Percentiles rank a stretch among this genome's conserved stretches.
phyloP scores from a whole-genome alignment of 73 alveolate genomes.

The Stentor coeruleus region DNA sequence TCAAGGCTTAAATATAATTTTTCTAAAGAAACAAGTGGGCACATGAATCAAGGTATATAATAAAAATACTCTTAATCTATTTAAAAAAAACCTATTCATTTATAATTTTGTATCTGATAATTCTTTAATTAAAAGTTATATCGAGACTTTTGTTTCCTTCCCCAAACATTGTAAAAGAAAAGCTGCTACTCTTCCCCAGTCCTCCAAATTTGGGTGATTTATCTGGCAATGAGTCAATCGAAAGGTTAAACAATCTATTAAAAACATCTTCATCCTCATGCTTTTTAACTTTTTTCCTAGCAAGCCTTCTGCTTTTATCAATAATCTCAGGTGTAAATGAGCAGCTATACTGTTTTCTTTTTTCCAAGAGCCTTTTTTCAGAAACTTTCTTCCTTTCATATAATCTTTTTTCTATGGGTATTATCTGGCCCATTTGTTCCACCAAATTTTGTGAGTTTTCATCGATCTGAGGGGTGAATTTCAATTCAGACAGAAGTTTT shows the following conservation, averaged over 20 bases:
- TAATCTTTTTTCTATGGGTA: not conserved
- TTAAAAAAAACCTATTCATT: too few species aligned
- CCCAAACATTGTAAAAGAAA: not conserved
- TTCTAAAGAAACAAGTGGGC: not conserved
- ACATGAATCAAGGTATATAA: not conserved
- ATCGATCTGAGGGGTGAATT: not conserved
- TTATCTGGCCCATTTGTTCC: not conserved
- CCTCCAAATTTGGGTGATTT: not conserved
- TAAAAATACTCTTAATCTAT: too few species aligned
- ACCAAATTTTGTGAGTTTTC: not conserved
- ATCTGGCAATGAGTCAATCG: not conserved
- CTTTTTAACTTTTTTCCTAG: not conserved
- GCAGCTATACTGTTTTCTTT: too few species aligned
- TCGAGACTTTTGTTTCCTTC: not conserved
- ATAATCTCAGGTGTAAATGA: not conserved
- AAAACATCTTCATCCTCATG: conserved; percentile 23
- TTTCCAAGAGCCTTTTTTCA: not conserved
- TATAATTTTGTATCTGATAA: too few species aligned
- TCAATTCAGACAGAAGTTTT: not conserved
- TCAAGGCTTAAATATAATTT: not conserved
- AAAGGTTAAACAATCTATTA: conserved; percentile 8
- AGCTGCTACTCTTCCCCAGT: not conserved
- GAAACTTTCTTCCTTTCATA: not conserved
- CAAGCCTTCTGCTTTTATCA: not conserved
- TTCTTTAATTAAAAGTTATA: too few species aligned